These are phyloP conservation scores for Shiraia sp. DNA, from an alignment of 2,329 filamentous ascomycete genomes.

Conservation along the genomic window DNA sequence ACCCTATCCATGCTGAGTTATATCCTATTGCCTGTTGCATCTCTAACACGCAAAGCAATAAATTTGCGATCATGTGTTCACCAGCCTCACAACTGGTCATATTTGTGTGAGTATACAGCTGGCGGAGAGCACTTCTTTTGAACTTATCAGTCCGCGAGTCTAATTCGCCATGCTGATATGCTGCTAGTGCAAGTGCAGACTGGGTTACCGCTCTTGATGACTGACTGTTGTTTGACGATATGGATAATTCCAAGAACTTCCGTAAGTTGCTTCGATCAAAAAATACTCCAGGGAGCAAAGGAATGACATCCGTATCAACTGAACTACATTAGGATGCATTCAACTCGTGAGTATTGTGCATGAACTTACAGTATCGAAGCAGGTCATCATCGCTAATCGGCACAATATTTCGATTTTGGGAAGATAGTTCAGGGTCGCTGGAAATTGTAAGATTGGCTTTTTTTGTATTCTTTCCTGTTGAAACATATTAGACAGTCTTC, in stretches of 20 bases:
- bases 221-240: background rate
- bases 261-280: slow-evolving; percentile 1
- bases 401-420: no score
- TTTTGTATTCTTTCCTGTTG: background rate
- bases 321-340: background rate
- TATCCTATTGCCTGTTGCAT: slow-evolving; percentile 1
- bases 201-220: slow-evolving; percentile 3
- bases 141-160: background rate
- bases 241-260: background rate
- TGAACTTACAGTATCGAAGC: slow-evolving; percentile 4
- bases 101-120: background rate
- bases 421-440: background rate
- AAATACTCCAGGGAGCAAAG: slow-evolving; percentile 5
- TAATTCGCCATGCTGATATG: slow-evolving; percentile 6
- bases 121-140: slow-evolving; percentile 2
- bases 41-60: slow-evolving; percentile 4
- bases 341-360: background rate
- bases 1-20: slow-evolving; percentile 6
- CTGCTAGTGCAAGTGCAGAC: slow-evolving; percentile 5
- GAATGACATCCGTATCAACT: slow-evolving; percentile 3
- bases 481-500: background rate
- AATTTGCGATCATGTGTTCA: slow-evolving; percentile 5
- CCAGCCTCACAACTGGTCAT: background rate
- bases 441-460: background rate
- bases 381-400: background rate